phyloP scores from a whole-genome alignment of 352 stramenopile genomes.

The Pythium chondricola region DNA sequence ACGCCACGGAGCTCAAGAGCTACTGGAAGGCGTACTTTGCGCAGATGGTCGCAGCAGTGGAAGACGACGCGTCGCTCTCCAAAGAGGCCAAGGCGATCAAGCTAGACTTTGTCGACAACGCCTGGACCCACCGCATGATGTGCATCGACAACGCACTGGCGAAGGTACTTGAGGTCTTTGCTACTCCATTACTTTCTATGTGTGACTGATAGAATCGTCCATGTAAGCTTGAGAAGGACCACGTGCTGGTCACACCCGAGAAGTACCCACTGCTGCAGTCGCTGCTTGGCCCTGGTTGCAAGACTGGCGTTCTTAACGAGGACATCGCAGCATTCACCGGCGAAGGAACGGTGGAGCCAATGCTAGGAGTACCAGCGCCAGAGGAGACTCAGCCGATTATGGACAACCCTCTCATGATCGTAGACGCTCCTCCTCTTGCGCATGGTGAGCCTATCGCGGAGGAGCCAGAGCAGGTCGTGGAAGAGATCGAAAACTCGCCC shows the following conservation, averaged over 20 bases:
- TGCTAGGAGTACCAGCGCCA: no score
- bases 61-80: neutral
- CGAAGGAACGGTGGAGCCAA: neutral
- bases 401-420: neutral
- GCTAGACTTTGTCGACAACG: neutral
- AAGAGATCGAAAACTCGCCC: neutral
- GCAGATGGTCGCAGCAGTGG: neutral
- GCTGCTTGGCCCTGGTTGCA: neutral
- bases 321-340: neutral
- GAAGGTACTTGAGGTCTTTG: neutral
- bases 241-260: neutral
- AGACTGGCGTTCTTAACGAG: neutral
- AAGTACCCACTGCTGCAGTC: neutral
- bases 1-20: slow-evolving; percentile 2
- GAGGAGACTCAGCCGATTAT: neutral
- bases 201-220: neutral
- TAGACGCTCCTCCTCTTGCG: no score
- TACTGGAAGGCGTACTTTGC: neutral
- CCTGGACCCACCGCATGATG: neutral
- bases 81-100: neutral
- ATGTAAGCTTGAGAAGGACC: no score
- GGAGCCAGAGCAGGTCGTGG: neutral
- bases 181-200: neutral
- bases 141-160: neutral
- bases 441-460: neutral